These are phyloP conservation scores for Hyaloperonospora arabidopsidis DNA, from an alignment of 352 stramenopile species.

Conservation along the genomic window DNA sequence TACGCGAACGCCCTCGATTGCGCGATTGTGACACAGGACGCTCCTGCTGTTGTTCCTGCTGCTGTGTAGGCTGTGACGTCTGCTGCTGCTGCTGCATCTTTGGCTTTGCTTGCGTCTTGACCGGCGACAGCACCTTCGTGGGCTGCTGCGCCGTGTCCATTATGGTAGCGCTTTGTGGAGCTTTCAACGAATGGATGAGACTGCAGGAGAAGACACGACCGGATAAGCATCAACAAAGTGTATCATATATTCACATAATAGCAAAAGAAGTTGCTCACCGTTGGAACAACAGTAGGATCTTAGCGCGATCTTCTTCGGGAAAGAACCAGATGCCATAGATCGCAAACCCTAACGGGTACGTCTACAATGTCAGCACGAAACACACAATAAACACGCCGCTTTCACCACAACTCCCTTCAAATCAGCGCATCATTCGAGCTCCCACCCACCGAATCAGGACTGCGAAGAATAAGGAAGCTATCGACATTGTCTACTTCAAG, in stretches of 20 bases:
- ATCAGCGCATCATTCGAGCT: background rate
- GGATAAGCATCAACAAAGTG: slow-evolving; percentile 7
- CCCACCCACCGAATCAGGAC: slow-evolving; percentile 41
- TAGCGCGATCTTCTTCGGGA: slow-evolving; percentile 73
- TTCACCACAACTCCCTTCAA: background rate
- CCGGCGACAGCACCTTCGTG: slow-evolving; percentile 13
- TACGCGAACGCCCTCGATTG: slow-evolving; percentile 42
- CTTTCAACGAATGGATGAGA: slow-evolving; percentile 58
- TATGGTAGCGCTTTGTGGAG: slow-evolving; percentile 20
- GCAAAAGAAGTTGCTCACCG: slow-evolving; percentile 30
- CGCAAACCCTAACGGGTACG: slow-evolving; percentile 51
- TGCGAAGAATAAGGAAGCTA: slow-evolving; percentile 78
- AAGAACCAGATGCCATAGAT: slow-evolving; percentile 87
- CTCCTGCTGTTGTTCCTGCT: slow-evolving; percentile 27
- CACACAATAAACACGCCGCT: background rate
- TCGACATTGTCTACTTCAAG: slow-evolving; percentile 80
- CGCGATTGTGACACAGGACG: slow-evolving; percentile 24
- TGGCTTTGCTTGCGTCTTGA: slow-evolving; percentile 20
- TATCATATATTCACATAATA: background rate
- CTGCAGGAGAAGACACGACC: slow-evolving; percentile 22
- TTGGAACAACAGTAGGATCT: slow-evolving; percentile 67
- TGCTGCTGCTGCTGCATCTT: slow-evolving; percentile 23
- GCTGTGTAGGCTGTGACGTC: slow-evolving; percentile 28
- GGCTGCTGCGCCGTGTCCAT: slow-evolving; percentile 15
- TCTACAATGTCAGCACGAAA: slow-evolving; percentile 13